Evolutionary conservation across 1,284 basidiomycete genomes (phyloP), one percentile per base, ranked within the genome.

Genomic region (Marasmius sp.): DNA sequence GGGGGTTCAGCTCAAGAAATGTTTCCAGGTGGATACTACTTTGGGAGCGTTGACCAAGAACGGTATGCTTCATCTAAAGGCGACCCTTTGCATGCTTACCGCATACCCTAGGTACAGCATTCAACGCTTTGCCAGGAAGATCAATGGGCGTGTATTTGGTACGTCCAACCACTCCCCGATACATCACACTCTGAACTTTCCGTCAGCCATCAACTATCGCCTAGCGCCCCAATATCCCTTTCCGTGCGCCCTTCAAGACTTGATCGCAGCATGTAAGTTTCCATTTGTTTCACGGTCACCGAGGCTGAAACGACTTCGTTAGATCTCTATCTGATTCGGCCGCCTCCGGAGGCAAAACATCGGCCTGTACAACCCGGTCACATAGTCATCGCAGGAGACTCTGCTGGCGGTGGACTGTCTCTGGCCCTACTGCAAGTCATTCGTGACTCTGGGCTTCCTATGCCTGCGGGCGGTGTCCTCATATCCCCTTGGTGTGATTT

Each of bases 151-250:
- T 50, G 91, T 93, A 11, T 93, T 97, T 68, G 84, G 89, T 91
- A 65, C 63, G 81, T 73, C n/a, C 39, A 33, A 33, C 36, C 41
- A n/a, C 27, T 37, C 3, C 22, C 45, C 34, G 11, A 10, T 61
- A 22, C 51, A 55, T 11, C 47, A 52, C 64, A 57, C 62, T 41
- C 36, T 41, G 58, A 27, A 60, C 2, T 20, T 54, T 37, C 50
- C 71, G 43, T 65, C 75, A 88, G 94, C 94, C 45, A 85, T 97
- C 65, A 94, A 95, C 69, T 97, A 97, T 72, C 85, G 95, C 47
- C 85, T 95, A 47, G 88, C 95, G 11, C 95, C 95, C 0, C 95
- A 97, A 75, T 97, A 96, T 67, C 97, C 97, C 0, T 99, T 98
- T 76, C 97, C 97, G 0, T 98, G 97, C 68, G 94, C 92, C 0